phyloP scores from a whole-genome alignment of 441 rosid genomes.

The Populus hybrid region DNA sequence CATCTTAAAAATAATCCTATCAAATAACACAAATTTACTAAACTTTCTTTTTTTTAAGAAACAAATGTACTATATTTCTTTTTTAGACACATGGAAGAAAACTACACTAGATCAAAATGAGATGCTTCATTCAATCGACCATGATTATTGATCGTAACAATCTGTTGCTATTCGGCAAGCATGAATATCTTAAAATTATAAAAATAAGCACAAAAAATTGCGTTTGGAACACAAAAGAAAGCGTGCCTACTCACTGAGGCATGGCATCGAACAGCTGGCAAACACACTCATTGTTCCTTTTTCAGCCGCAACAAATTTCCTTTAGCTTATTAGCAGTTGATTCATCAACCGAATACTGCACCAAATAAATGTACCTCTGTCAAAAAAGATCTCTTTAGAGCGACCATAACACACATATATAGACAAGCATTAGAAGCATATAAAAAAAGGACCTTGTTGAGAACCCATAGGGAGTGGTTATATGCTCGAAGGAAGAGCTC shows the following conservation, averaged over 20 bases:
- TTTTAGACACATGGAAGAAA: neutral
- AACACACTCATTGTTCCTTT: neutral
- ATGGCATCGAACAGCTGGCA: constrained; percentile 45
- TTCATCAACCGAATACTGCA: constrained; percentile 78
- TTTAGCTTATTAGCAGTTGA: constrained; percentile 61
- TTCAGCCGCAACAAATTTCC: constrained; percentile 42
- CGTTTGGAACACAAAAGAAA: neutral
- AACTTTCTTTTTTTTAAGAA: no score
- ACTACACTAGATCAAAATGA: no score
- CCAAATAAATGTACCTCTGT: neutral
- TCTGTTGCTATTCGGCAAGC: neutral
- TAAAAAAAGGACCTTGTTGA: constrained; percentile 51
- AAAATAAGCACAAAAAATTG: neutral
- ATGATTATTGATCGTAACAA: neutral
- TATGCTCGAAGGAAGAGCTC: constrained; percentile 86
- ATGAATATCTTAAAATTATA: neutral
- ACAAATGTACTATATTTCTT: neutral
- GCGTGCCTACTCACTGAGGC: constrained; percentile 7
- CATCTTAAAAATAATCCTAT: no score
- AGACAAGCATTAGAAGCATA: neutral
- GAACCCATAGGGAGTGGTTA: constrained; percentile 87
- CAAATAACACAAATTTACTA: no score
- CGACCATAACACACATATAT: neutral
- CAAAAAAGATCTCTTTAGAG: neutral
- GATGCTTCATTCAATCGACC: neutral